phyloP scores from a whole-genome alignment of 495 filamentous ascomycete species.

The Penicillium pulvis region DNA sequence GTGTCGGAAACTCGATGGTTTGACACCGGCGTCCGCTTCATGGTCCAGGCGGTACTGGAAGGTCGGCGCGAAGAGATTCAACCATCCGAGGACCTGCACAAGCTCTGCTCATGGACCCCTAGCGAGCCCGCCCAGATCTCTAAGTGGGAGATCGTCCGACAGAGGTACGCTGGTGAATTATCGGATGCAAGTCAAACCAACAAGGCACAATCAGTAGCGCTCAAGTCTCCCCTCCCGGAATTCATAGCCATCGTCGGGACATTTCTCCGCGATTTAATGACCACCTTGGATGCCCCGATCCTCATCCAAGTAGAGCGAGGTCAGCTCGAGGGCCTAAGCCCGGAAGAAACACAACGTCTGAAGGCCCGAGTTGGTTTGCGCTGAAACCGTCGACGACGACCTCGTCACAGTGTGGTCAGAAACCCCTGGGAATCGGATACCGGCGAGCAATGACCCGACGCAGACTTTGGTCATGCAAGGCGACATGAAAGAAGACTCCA shows the following conservation, averaged over 20 bases:
- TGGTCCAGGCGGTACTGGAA: conserved; percentile 54
- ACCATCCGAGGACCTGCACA: conserved; percentile 24
- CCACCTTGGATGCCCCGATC: conserved; percentile 38
- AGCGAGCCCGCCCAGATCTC: conserved; percentile 3
- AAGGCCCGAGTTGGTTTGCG: conserved; percentile 32
- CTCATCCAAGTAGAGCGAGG: conserved; percentile 51
- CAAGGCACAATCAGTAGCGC: conserved; percentile 4
- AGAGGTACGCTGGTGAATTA: conserved; percentile 16
- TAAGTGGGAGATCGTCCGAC: conserved; percentile 18
- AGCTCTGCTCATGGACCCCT: conserved; percentile 33
- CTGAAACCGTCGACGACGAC: conserved; percentile 11
- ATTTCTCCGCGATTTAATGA: conserved; percentile 40
- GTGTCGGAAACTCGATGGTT: conserved; percentile 39
- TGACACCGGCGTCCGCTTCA: conserved; percentile 47
- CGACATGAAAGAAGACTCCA: neutral
- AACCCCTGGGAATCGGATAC: neutral
- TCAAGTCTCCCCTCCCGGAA: conserved; percentile 14
- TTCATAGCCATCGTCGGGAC: conserved; percentile 30
- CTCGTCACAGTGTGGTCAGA: neutral
- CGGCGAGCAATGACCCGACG: neutral
- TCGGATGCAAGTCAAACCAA: conserved; percentile 2
- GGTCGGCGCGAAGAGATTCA: conserved; percentile 38
- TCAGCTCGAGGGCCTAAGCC: conserved; percentile 34
- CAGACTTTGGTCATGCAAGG: neutral
- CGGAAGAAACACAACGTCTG: conserved; percentile 36